Conservation (phyloP, 2,329 filamentous ascomycete genomes). For the Pseudovirgaria hyperparasitica region DNA sequence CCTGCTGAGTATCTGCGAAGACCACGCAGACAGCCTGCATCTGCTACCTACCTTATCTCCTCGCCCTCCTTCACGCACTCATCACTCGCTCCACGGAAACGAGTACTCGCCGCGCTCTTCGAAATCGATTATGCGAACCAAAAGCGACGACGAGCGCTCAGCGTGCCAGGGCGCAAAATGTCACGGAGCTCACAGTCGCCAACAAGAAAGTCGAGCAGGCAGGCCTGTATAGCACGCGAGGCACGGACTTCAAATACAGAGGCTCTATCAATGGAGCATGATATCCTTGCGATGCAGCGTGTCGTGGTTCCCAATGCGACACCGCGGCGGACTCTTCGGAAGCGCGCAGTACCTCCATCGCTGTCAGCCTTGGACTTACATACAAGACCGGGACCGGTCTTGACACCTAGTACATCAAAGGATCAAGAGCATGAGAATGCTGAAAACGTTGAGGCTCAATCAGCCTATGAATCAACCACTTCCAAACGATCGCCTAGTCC, state of each 20-base stretch:
- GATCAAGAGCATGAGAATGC: conserved; percentile 6
- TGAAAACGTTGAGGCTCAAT: conserved; percentile 5
- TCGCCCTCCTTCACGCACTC: conserved; percentile 5
- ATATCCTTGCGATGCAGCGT: conserved; percentile 6
- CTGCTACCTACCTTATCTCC: conserved; percentile 5
- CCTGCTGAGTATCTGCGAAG: conserved; percentile 9
- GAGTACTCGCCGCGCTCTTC: conserved; percentile 8
- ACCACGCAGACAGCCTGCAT: conserved; percentile 8
- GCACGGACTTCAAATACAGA: conserved; percentile 5
- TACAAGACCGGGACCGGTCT: conserved; percentile 5
- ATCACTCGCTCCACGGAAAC: conserved; percentile 7
- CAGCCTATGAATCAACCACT: conserved; percentile 8
- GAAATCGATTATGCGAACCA: conserved; percentile 8
- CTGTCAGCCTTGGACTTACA: conserved; percentile 7
- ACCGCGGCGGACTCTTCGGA: conserved; percentile 5
- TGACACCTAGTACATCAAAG: conserved; percentile 7
- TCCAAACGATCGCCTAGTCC: conserved; percentile 9
- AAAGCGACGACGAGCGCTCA: conserved; percentile 9
- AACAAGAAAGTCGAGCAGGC: conserved; percentile 9
- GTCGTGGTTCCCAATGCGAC: conserved; percentile 5
- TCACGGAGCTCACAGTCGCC: conserved; percentile 7
- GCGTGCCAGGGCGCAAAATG: conserved; percentile 6
- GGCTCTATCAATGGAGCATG: conserved; percentile 5
- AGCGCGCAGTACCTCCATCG: conserved; percentile 5
- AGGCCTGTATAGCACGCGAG: conserved; percentile 6